A percentile compares a stretch with the other conserved stretches of the same genome.
Evolutionary conservation across 257 asterid species (phyloP).

Genomic region (Primulina tabacum): DNA sequence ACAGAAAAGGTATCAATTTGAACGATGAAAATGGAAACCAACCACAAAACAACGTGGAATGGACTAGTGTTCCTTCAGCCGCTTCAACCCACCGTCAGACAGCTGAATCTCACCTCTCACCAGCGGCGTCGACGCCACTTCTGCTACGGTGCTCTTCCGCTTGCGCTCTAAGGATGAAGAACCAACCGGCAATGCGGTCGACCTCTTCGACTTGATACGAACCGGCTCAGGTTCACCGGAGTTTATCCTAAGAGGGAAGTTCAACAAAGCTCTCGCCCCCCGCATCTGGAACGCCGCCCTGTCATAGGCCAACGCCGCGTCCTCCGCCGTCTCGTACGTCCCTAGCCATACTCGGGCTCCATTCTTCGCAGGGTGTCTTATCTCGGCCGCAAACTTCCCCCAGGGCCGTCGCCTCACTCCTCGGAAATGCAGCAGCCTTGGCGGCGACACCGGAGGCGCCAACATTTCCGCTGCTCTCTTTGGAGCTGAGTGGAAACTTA

Average conservation of each 20-base stretch:
- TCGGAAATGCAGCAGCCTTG: slow-evolving; percentile 28
- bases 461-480: not conserved
- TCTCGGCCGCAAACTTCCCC: slow-evolving; percentile 47
- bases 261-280: slow-evolving; percentile 38
- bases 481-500: not conserved
- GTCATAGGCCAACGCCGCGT: slow-evolving; percentile 40
- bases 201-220: slow-evolving; percentile 31
- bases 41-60: not conserved
- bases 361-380: slow-evolving; percentile 34
- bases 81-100: not conserved
- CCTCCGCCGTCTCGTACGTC: slow-evolving; percentile 42
- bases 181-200: not conserved
- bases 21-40: too few relatives aligned
- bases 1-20: not conserved
- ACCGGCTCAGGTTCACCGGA: slow-evolving; percentile 43
- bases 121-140: too few relatives aligned
- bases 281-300: slow-evolving; percentile 39
- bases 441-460: slow-evolving; percentile 6
- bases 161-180: not conserved
- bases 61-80: not conserved
- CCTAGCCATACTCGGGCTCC: slow-evolving; percentile 46
- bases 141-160: not conserved
- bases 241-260: slow-evolving; percentile 40
- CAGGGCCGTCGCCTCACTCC: slow-evolving; percentile 44
- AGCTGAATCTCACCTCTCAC: too few relatives aligned